These are phyloP conservation scores for Phylloporus arenicola DNA, from an alignment of 768 basidiomycete species.

Conservation along the genomic window DNA sequence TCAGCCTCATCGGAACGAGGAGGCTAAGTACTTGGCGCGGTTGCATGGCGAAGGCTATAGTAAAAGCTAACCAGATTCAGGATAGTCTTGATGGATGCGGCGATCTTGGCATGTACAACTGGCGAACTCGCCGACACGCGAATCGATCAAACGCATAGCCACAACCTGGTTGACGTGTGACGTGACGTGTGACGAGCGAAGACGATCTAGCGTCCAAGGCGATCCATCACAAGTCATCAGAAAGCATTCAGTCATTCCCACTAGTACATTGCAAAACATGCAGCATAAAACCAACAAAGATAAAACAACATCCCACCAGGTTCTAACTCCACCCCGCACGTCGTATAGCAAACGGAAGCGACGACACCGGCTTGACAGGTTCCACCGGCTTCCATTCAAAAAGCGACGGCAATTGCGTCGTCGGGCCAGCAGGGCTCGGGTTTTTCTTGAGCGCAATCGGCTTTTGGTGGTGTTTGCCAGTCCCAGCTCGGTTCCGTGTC, in stretches of 20 bases:
- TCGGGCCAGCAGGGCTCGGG: constrained; percentile 2
- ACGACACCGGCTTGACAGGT: constrained; percentile 17
- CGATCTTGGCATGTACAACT: too few species aligned
- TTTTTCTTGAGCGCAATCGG: constrained; percentile 30
- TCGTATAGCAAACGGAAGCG: constrained; percentile 23
- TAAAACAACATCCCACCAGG: neutral
- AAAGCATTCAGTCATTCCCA: too few species aligned
- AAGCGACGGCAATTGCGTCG: constrained; percentile 7
- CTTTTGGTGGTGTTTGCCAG: constrained; percentile 33
- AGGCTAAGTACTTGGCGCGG: too few species aligned
- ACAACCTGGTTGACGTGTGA: too few species aligned
- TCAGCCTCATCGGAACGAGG: neutral
- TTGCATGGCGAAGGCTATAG: neutral
- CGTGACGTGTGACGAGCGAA: too few species aligned
- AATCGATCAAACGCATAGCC: too few species aligned
- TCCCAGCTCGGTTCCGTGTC: constrained; percentile 20
- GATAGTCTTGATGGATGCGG: too few species aligned
- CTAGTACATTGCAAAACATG: neutral
- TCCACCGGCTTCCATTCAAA: constrained; percentile 26
- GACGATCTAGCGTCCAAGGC: too few species aligned
- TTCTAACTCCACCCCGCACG: constrained; percentile 13
- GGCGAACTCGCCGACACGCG: too few species aligned
- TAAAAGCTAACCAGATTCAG: too few species aligned
- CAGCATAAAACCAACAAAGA: neutral
- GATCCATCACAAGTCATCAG: too few species aligned